These are phyloP conservation scores for Sporothrix pseudoabietina DNA, from an alignment of 2,329 filamentous ascomycete genomes.

Conservation along the genomic window DNA sequence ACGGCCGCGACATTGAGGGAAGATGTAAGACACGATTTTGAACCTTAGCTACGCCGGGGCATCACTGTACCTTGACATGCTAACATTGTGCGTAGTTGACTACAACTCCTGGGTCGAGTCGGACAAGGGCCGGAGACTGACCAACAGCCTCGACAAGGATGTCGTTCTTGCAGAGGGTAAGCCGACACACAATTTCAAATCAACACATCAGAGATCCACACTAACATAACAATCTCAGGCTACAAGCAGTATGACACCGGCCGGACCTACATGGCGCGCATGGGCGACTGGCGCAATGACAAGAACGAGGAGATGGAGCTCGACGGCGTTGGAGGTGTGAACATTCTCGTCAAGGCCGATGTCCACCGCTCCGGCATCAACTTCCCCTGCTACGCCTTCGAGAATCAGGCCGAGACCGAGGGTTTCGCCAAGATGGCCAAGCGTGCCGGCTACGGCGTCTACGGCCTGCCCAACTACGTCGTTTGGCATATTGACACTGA, in stretches of 20 bases:
- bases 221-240: constrained; percentile 50
- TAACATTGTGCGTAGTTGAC: constrained; percentile 64
- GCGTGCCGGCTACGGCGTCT: constrained; percentile 87
- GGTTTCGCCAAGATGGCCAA: constrained; percentile 99
- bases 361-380: constrained; percentile 97
- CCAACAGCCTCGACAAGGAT: constrained; percentile 73
- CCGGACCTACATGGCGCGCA: constrained; percentile 82
- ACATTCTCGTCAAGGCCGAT: constrained; percentile 96
- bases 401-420: constrained; percentile 98
- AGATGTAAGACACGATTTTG: constrained; percentile 66
- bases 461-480: constrained; percentile 93
- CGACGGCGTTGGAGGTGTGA: constrained; percentile 95
- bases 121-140: constrained; percentile 75
- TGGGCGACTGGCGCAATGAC: constrained; percentile 91
- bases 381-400: constrained; percentile 94
- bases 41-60: too few species aligned
- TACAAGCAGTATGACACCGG: constrained; percentile 94
- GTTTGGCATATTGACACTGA: constrained; percentile 98
- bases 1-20: constrained; percentile 85
- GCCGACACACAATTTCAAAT: background rate
- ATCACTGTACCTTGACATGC: constrained; percentile 33
- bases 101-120: constrained; percentile 99
- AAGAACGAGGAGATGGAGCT: constrained; percentile 91
- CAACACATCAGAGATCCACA: background rate
- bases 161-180: constrained; percentile 83